Conservation (phyloP, 78 protist genomes). For the Monocercomonoides exilis region DNA sequence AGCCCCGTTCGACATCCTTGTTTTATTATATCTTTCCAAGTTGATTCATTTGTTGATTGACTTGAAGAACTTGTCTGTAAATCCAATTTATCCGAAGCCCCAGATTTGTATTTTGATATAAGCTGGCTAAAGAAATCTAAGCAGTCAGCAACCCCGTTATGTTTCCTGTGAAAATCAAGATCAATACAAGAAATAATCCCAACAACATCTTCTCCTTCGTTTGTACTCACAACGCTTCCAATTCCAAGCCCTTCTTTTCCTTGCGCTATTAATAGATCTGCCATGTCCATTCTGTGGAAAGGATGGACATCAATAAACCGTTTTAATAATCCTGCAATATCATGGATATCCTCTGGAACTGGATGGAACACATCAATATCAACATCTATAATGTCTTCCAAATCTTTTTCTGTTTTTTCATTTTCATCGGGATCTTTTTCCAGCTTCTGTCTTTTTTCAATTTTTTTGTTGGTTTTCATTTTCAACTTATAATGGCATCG, state of each 20-base stretch:
- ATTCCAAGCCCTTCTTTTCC: neutral
- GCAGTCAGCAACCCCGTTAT: neutral
- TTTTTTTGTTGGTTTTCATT: too few relatives aligned
- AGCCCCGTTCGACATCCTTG: neutral
- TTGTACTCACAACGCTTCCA: conserved; percentile 3
- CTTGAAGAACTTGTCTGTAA: too few relatives aligned
- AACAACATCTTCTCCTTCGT: neutral
- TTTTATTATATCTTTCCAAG: neutral
- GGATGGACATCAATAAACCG: neutral
- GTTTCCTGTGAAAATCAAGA: neutral
- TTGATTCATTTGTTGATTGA: neutral
- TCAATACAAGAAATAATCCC: neutral
- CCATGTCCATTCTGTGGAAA: conserved; percentile 1
- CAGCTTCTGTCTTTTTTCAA: too few relatives aligned
- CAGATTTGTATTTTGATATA: too few relatives aligned
- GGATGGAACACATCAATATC: conserved; percentile 4
- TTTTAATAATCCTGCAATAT: neutral
- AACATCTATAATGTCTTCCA: neutral
- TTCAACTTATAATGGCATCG: too few relatives aligned
- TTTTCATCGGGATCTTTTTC: too few relatives aligned
- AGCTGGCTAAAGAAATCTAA: neutral
- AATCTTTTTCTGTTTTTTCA: too few relatives aligned
- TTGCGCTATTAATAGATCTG: neutral
- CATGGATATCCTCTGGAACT: neutral
- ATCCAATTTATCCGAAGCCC: too few relatives aligned